Evolutionary conservation across 768 basidiomycete genomes (phyloP).

Genomic region (Trametopsis cervina): DNA sequence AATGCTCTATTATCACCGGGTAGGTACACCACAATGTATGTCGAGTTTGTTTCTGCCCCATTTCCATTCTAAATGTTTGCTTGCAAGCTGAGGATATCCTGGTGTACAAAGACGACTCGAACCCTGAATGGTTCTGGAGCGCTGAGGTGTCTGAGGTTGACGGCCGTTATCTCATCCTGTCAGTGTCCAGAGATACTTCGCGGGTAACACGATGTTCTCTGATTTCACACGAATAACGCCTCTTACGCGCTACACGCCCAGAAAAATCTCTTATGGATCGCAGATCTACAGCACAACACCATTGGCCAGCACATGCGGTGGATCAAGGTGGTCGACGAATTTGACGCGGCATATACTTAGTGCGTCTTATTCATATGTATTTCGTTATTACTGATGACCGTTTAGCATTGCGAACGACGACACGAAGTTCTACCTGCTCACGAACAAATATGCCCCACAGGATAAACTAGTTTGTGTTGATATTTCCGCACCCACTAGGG

Average conservation of each 20-base stretch:
- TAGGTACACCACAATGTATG: slow-evolving; percentile 67
- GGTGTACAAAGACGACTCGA: slow-evolving; percentile 52
- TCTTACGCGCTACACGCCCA: too few species aligned
- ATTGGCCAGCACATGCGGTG: slow-evolving; percentile 64
- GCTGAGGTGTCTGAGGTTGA: slow-evolving; percentile 51
- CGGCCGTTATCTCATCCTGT: slow-evolving; percentile 55
- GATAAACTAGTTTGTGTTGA: slow-evolving; percentile 64
- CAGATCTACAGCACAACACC: slow-evolving; percentile 51
- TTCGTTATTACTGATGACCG: slow-evolving; percentile 4
- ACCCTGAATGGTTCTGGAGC: slow-evolving; percentile 63
- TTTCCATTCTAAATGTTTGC: slow-evolving; percentile 2
- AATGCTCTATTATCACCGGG: slow-evolving; percentile 68
- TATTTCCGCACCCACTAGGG: slow-evolving; percentile 35
- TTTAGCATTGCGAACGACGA: slow-evolving; percentile 59
- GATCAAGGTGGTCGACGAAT: slow-evolving; percentile 66
- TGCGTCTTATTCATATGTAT: slow-evolving; percentile 28
- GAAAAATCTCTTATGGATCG: slow-evolving; percentile 74
- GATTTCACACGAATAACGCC: background rate
- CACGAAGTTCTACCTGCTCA: slow-evolving; percentile 53
- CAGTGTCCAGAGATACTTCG: slow-evolving; percentile 52
- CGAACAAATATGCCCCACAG: slow-evolving; percentile 59
- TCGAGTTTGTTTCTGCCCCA: slow-evolving; percentile 7
- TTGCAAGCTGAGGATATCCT: slow-evolving; percentile 71
- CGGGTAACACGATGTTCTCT: slow-evolving; percentile 34
- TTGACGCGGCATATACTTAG: slow-evolving; percentile 59